phyloP scores from a whole-genome alignment of 2,329 filamentous ascomycete genomes.

The Cytospora piceae region DNA sequence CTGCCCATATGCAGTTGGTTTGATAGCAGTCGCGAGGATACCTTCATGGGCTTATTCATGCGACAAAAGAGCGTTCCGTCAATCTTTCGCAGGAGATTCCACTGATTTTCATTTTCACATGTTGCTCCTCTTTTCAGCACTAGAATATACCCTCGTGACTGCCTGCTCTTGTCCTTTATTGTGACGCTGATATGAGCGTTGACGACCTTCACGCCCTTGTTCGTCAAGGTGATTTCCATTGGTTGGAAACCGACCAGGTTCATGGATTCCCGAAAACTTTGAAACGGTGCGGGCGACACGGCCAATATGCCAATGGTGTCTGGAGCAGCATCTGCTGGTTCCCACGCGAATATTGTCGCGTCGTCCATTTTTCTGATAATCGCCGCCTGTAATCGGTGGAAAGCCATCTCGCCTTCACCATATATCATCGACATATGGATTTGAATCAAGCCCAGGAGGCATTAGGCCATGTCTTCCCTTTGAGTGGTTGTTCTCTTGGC shows the following conservation, averaged over 20 bases:
- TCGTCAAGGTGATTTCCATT: neutral
- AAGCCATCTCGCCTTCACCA: conserved; percentile 7
- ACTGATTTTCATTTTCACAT: neutral
- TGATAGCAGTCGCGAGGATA: neutral
- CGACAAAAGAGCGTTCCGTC: neutral
- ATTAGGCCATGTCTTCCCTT: conserved; percentile 3
- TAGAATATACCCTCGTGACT: neutral
- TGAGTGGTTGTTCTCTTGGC: neutral
- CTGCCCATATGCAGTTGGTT: neutral
- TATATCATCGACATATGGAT: conserved; percentile 8
- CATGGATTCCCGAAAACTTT: neutral
- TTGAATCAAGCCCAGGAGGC: conserved; percentile 3
- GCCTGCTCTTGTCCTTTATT: neutral
- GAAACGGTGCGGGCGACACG: neutral
- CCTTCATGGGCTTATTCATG: neutral
- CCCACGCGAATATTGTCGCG: neutral
- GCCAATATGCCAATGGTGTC: neutral
- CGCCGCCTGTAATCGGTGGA: conserved; percentile 2
- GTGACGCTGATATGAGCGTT: neutral
- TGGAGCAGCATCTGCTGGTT: neutral
- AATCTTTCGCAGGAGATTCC: neutral
- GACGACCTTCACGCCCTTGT: neutral
- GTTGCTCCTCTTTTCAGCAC: neutral
- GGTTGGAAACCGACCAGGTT: neutral
- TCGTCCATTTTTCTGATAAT: neutral